These are phyloP conservation scores for Fusarium sp. DNA, from an alignment of 2,329 filamentous ascomycete genomes.

Conservation along the genomic window DNA sequence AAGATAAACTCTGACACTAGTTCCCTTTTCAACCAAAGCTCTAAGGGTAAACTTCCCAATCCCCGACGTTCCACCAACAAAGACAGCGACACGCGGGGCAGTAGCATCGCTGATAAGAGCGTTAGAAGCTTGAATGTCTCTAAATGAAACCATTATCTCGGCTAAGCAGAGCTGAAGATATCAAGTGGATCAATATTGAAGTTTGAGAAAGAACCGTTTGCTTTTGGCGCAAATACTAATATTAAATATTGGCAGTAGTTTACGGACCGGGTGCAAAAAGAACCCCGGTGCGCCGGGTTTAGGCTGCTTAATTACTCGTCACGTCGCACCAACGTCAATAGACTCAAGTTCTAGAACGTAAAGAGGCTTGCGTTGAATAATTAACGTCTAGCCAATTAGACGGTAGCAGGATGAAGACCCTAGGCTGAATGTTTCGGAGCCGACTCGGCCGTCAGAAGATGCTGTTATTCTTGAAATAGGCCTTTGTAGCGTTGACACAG, in stretches of 20 bases:
- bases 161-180: not conserved
- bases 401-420: not conserved
- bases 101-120: constrained; percentile 53
- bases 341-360: not conserved
- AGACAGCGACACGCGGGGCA: constrained; percentile 55
- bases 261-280: constrained; percentile 1
- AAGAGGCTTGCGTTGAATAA: not conserved
- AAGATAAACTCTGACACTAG: constrained; percentile 55
- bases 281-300: not conserved
- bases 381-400: not conserved
- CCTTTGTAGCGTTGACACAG: not conserved
- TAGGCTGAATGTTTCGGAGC: not conserved
- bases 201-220: not conserved
- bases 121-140: constrained; percentile 54
- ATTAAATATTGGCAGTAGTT: constrained; percentile 1
- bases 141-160: constrained; percentile 50
- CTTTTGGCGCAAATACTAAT: not conserved
- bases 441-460: not conserved
- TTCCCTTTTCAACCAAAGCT: constrained; percentile 52
- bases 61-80: constrained; percentile 60
- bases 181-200: not conserved
- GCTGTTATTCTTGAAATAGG: not conserved
- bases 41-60: constrained; percentile 57
- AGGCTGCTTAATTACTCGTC: not conserved
- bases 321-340: not conserved